Conservation (phyloP, 495 filamentous ascomycete species). For the Cercophora scortea region DNA sequence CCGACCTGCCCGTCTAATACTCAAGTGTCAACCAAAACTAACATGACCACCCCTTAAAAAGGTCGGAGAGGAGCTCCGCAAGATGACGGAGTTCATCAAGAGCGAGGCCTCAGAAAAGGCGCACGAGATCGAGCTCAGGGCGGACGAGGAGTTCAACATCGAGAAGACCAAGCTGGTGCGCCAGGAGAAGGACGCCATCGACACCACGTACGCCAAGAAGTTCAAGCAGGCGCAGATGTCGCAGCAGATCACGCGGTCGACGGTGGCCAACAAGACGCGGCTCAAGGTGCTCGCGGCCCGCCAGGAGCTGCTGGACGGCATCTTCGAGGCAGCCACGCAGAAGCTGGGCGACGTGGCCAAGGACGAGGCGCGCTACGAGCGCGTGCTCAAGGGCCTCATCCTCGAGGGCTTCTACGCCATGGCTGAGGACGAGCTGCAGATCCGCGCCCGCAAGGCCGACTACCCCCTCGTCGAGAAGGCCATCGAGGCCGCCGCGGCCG, state of each 20-base stretch:
- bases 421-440: constrained; percentile 64
- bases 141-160: constrained; percentile 95
- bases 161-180: constrained; percentile 98
- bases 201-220: constrained; percentile 89
- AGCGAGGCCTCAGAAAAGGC: constrained; percentile 97
- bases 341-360: constrained; percentile 56
- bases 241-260: constrained; percentile 94
- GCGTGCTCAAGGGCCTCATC: constrained; percentile 66
- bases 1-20: background rate
- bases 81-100: constrained; percentile 99
- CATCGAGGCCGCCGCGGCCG: constrained; percentile 60
- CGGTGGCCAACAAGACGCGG: constrained; percentile 88
- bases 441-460: constrained; percentile 76
- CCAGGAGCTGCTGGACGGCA: constrained; percentile 84
- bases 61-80: constrained; percentile 93
- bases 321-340: constrained; percentile 72
- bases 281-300: constrained; percentile 76
- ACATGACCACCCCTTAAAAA: constrained; percentile 23
- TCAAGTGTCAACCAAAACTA: background rate
- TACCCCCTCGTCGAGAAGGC: constrained; percentile 64
- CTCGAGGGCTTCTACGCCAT: constrained; percentile 87
- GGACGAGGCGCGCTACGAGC: constrained; percentile 67
- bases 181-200: constrained; percentile 87
- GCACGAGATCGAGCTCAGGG: constrained; percentile 92
- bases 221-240: constrained; percentile 95